Evolutionary conservation across 495 filamentous ascomycete species (phyloP), one percentile per base, ranked within the genome.

Genomic region (Lepidopterella palustris): DNA sequence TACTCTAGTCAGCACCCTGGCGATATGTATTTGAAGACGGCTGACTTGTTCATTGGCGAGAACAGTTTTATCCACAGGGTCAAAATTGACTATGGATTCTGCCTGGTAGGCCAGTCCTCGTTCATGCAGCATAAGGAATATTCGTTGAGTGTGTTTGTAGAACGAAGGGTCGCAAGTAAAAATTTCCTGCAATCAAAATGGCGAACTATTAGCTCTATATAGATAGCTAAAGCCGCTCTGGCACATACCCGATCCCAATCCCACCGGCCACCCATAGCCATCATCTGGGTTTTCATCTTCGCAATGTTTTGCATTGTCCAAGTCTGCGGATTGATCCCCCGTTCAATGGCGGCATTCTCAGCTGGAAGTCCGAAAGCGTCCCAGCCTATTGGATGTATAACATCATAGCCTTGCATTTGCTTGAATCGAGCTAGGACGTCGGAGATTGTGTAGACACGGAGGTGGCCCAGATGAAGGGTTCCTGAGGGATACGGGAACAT

Each of bases 401-500:
- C 90, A 53, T 87, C 74, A 68, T 84, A 77, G 2, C 90, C 90
- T 54, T 84, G 82, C 78, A 95, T 86, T 8, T 79, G 81, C 63
- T 85, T 83, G 65, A 87, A 95, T 13, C 90, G 79, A 15, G 89
- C 83, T 28, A 96, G 72, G 2, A 90, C 86, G 74, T 96, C 90
- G 35, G 90, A 88, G 59, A 96, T 92, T 18, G 90, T 92, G 76
- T 95, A 96, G 48, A 93, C 88, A 2, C 90, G 82, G 13, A 95
- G 77, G 71, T 96, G 90, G 15, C 90, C 90, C 67, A 96, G 84
- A 71, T 96, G 90, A n/a, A 96, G 80, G 26, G 84, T 84, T 8
- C 90, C 90, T 0, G 90, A 95, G 2, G 90, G 90, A 71, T 96
- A 96, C 1, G 90, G 90, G 67, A 95, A 95, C 90, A 96, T 96